phyloP scores from a whole-genome alignment of 495 filamentous ascomycete species.

The Neurospora terricola region DNA sequence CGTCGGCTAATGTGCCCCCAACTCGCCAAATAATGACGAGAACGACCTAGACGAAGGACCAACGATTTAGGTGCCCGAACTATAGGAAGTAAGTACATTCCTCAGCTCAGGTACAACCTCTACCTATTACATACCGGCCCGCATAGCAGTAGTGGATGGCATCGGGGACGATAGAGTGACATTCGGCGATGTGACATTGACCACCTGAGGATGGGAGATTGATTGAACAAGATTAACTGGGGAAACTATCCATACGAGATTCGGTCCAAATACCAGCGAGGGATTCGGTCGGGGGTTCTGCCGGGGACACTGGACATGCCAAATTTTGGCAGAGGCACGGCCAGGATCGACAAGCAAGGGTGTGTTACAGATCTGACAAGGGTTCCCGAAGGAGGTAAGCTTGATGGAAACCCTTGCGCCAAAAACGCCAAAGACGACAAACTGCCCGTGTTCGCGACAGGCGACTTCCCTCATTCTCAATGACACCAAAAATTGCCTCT shows the following conservation, averaged over 20 bases:
- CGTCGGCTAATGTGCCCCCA: constrained; percentile 8
- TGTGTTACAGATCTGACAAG: constrained; percentile 24
- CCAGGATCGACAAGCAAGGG: constrained; percentile 21
- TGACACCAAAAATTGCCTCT: background rate
- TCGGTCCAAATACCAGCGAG: constrained; percentile 12
- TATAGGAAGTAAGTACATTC: background rate
- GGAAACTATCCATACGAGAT: background rate
- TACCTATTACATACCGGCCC: background rate
- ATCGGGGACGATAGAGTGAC: constrained; percentile 7
- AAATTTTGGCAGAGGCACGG: constrained; percentile 21
- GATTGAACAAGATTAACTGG: constrained; percentile 1
- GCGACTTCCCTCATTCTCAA: background rate
- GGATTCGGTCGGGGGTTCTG: constrained; percentile 5
- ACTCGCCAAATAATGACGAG: constrained; percentile 1
- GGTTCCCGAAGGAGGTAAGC: constrained; percentile 7
- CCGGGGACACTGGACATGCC: background rate
- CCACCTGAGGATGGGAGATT: background rate
- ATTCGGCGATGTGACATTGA: constrained; percentile 7
- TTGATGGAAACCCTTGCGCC: constrained; percentile 1
- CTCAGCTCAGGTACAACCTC: constrained; percentile 1
- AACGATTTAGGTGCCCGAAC: background rate
- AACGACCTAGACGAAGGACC: background rate
- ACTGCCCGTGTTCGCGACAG: background rate
- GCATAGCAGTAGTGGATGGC: background rate
- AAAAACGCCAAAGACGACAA: background rate